phyloP scores from a whole-genome alignment of 2,329 filamentous ascomycete genomes.

The Colletotrichum melonis region DNA sequence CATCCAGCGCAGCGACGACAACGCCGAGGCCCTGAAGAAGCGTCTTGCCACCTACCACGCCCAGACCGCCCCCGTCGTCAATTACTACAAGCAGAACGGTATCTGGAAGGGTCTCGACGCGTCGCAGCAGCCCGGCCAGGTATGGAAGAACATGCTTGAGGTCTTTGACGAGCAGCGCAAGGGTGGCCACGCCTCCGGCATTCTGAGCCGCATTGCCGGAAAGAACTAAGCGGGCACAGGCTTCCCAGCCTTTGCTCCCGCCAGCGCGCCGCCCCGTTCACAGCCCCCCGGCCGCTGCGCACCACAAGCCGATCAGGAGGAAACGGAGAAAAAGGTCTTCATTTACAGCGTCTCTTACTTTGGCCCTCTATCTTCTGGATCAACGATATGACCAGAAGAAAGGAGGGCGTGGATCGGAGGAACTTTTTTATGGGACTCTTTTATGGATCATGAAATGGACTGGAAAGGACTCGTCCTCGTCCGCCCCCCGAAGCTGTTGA shows the following conservation, averaged over 20 bases:
- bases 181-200: slow-evolving; percentile 46
- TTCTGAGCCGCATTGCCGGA: slow-evolving; percentile 51
- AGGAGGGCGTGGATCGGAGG: slow-evolving; percentile 25
- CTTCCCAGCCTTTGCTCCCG: background rate
- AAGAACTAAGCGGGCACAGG: slow-evolving; percentile 41
- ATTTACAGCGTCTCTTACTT: background rate
- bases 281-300: background rate
- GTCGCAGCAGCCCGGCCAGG: slow-evolving; percentile 93
- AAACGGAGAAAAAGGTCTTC: background rate
- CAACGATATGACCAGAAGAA: slow-evolving; percentile 10
- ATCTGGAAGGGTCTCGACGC: slow-evolving; percentile 98
- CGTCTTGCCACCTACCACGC: slow-evolving; percentile 91
- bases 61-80: slow-evolving; percentile 92
- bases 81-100: slow-evolving; percentile 96
- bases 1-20: slow-evolving; percentile 96
- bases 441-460: slow-evolving; percentile 35
- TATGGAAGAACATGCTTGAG: slow-evolving; percentile 92
- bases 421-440: slow-evolving; percentile 30
- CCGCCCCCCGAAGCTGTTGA: background rate
- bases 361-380: background rate
- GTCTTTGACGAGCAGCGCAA: slow-evolving; percentile 71
- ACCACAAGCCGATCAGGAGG: background rate
- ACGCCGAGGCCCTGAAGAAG: slow-evolving; percentile 95
- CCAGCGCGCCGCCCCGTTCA: background rate
- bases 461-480: slow-evolving; percentile 10